Evolutionary conservation across 495 filamentous ascomycete species (phyloP), one percentile per base, ranked within the genome.

Genomic region (Apodospora peruviana): DNA sequence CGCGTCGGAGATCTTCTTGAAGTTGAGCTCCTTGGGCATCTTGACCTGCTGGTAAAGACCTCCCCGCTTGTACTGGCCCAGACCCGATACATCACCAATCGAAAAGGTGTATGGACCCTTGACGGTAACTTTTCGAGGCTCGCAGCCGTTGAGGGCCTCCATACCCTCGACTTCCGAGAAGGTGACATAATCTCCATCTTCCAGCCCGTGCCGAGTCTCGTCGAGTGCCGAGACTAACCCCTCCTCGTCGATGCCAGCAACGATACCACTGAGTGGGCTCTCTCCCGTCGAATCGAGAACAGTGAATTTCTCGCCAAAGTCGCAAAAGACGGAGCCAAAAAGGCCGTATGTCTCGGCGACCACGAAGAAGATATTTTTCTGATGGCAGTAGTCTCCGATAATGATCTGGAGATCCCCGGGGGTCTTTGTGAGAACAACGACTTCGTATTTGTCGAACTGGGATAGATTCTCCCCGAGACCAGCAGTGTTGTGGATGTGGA

Each of bases 21-120:
- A 99, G 57, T 95, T 83, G 56, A 99, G 70, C 40, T 88, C 80
- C 71, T 94, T 96, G 25, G 91, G 91, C 90, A 95, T 95, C 75
- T 97, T 99, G 58, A 96, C 91, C 64, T 99, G 94, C 9, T 82
- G 86, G 61, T 83, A 99, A 32, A 96, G 75, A 47, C 94, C 94
- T 20, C 91, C 91, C 35, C 85, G 77, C 68, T 85, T 69, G 69
- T 99, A 99, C 53, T 84, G 70, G 20, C 91, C 91, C 34, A 95
- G 76, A 3, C 78, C 81, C 14, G 89, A 89, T 8, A 96, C 90
- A 69, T 97, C 90, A 22, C 91, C 93, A 58, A 99, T 96, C 5
- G 86, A 89, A 66, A 99, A 99, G 9, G 93, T 94, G 62, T 96
- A 97, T 3, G 94, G 94, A 1, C 86, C 93, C 70, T 95, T 96